Conservation (phyloP, 75 land plant species). For the Pinus tabuliformis region DNA sequence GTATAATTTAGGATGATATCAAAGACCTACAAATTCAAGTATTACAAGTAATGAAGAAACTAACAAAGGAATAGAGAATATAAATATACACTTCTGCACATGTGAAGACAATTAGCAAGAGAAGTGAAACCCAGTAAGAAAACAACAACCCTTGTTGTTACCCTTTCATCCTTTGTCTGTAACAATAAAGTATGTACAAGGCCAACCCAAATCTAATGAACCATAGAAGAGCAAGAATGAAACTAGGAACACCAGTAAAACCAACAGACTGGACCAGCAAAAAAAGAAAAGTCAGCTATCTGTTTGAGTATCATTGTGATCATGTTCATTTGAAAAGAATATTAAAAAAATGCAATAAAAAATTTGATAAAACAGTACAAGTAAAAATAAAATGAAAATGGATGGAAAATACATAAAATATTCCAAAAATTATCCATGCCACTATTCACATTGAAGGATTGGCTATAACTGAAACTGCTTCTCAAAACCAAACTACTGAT, state of each 20-base stretch:
- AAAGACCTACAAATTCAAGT: background rate
- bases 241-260: conserved; percentile 73
- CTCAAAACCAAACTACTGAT: too few relatives aligned
- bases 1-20: background rate
- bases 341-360: background rate
- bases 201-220: conserved; percentile 45
- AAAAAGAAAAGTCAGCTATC: background rate
- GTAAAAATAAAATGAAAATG: background rate
- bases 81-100: conserved; percentile 59
- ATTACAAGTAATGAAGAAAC: background rate
- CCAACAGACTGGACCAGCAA: conserved; percentile 74
- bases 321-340: background rate
- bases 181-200: conserved; percentile 36
- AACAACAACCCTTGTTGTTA: conserved; percentile 17
- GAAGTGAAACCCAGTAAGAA: conserved; percentile 43
- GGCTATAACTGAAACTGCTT: too few relatives aligned
- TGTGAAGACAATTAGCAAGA: conserved; percentile 64
- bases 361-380: background rate
- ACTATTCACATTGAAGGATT: too few relatives aligned
- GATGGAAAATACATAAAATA: background rate
- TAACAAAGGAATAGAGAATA: conserved; percentile 5
- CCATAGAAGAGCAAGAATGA: conserved; percentile 74
- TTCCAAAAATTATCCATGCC: background rate
- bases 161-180: conserved; percentile 35
- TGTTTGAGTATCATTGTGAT: background rate